Evolutionary conservation across 2,329 filamentous ascomycete species (phyloP).

Genomic region (Zymoseptoria pseudotritici): DNA sequence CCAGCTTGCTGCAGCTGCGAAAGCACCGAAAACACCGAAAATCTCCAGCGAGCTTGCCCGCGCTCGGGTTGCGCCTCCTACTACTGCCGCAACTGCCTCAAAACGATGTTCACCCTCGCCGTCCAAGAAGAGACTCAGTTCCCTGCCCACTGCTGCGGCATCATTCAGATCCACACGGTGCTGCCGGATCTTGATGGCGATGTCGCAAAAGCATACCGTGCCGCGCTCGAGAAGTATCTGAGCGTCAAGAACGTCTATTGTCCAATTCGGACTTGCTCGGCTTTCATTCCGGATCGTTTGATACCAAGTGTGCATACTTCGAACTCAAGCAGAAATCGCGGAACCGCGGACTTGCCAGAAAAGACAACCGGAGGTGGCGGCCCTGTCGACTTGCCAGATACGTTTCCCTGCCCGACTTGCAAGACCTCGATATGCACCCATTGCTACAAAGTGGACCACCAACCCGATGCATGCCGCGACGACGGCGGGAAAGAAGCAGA

Average conservation of each 20-base stretch:
- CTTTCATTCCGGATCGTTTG: conserved; percentile 38
- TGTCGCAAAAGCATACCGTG: conserved; percentile 33
- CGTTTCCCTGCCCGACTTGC: conserved; percentile 40
- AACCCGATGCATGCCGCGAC: conserved; percentile 30
- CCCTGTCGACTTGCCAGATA: too few species aligned
- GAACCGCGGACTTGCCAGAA: too few species aligned
- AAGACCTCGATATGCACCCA: conserved; percentile 34
- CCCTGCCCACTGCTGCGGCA: conserved; percentile 32
- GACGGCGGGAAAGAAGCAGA: conserved; percentile 7
- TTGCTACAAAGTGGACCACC: conserved; percentile 39
- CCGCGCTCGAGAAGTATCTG: conserved; percentile 43
- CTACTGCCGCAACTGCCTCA: too few species aligned
- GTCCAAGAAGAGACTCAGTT: too few species aligned
- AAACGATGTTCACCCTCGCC: too few species aligned
- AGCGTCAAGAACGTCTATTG: conserved; percentile 43
- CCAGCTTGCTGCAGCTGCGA: too few species aligned
- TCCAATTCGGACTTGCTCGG: conserved; percentile 41
- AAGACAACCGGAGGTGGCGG: too few species aligned
- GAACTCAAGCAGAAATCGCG: too few species aligned
- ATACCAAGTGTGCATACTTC: too few species aligned
- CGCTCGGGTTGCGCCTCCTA: too few species aligned
- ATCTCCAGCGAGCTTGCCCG: too few species aligned
- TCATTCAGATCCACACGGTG: conserved; percentile 37
- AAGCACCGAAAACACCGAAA: too few species aligned
- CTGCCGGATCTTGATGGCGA: conserved; percentile 29